A percentile compares a stretch with the other conserved stretches of the same genome.
phyloP scores from a whole-genome alignment of 2,329 filamentous ascomycete species.

The Aureobasidium sp. region DNA sequence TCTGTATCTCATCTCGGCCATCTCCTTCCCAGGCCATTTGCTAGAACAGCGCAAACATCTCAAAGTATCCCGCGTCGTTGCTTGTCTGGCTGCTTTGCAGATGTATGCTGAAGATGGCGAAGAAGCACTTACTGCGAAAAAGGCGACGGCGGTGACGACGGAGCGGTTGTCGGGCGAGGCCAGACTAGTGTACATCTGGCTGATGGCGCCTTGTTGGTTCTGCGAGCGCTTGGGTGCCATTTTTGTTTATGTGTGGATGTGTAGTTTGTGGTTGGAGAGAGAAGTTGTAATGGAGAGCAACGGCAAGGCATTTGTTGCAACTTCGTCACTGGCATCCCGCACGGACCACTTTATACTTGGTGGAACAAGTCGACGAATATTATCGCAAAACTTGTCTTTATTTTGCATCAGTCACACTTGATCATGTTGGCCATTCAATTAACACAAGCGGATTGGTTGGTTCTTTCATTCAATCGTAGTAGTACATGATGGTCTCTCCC shows the following conservation, averaged over 20 bases:
- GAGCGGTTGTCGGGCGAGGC: conserved; percentile 44
- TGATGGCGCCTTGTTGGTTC: conserved; percentile 30
- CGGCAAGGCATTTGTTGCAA: not conserved
- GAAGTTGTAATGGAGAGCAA: not conserved
- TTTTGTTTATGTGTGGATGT: not conserved
- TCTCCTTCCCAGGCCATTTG: too few species aligned
- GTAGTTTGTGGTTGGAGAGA: not conserved
- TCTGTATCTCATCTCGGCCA: not conserved
- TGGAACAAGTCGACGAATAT: too few species aligned
- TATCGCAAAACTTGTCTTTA: too few species aligned
- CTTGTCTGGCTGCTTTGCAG: not conserved
- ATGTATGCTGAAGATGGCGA: not conserved
- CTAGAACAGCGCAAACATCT: too few species aligned
- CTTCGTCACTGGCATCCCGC: conserved; percentile 1
- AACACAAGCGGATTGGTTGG: not conserved
- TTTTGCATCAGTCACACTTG: too few species aligned
- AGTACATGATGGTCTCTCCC: not conserved
- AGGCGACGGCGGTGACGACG: conserved; percentile 41
- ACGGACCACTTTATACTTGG: not conserved
- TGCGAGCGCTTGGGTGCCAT: conserved; percentile 18
- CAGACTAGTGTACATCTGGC: conserved; percentile 34
- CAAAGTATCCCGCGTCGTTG: too few species aligned
- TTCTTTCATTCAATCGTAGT: conserved; percentile 1
- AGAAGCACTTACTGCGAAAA: conserved; percentile 43
- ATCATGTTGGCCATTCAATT: too few species aligned